A percentile compares a stretch with the other conserved stretches of the same genome.
These are phyloP conservation scores for Insectozyma bohioensis DNA, from an alignment of 1,139 yeast species.

Conservation along the genomic window DNA sequence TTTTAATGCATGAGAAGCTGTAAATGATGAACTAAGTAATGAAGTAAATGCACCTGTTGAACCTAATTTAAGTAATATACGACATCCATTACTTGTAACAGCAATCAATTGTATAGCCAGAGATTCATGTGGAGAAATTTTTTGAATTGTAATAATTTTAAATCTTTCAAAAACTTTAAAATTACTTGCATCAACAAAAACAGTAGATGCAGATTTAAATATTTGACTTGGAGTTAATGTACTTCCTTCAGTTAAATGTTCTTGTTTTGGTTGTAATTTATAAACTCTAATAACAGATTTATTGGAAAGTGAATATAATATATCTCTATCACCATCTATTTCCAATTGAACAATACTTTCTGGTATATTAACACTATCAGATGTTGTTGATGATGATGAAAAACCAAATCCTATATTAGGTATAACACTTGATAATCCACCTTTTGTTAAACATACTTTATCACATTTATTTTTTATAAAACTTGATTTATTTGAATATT, in stretches of 20 bases:
- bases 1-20: constrained; percentile 29
- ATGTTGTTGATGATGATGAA: constrained; percentile 6
- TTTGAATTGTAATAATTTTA: constrained; percentile 62
- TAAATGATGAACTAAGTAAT: constrained; percentile 24
- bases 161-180: constrained; percentile 46
- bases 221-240: constrained; percentile 48
- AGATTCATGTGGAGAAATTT: constrained; percentile 65
- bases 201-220: constrained; percentile 58
- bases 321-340: constrained; percentile 73
- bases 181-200: constrained; percentile 45
- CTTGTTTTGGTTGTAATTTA: constrained; percentile 45
- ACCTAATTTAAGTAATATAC: constrained; percentile 64
- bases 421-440: constrained; percentile 59
- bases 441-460: constrained; percentile 75
- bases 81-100: constrained; percentile 80
- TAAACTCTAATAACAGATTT: constrained; percentile 82
- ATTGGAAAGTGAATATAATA: constrained; percentile 81
- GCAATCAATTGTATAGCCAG: constrained; percentile 76
- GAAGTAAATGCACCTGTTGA: constrained; percentile 30
- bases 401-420: constrained; percentile 47
- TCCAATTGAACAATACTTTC: constrained; percentile 66
- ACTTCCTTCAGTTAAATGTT: constrained; percentile 38
- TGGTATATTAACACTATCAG: constrained; percentile 25
- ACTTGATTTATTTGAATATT: constrained; percentile 80
- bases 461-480: constrained; percentile 87